Conservation (phyloP, 768 basidiomycete genomes). For the Boletus subcaerulescens region DNA sequence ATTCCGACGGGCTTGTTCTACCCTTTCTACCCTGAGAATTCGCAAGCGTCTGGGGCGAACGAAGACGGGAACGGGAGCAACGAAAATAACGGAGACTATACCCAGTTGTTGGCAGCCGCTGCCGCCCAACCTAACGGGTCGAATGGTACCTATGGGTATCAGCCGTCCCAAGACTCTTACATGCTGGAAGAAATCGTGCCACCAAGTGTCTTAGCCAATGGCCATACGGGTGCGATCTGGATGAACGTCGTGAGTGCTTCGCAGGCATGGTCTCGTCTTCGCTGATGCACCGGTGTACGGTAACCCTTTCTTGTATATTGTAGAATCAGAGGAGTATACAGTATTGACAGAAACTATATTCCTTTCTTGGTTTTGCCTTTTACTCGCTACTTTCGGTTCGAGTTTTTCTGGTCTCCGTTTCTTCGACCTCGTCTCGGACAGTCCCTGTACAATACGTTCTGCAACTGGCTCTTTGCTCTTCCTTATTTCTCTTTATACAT, state of each 20-base stretch:
- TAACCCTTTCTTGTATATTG: not conserved
- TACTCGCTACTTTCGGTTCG: too few species aligned
- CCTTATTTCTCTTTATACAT: too few species aligned
- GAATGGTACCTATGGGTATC: conserved; percentile 51
- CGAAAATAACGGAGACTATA: conserved; percentile 41
- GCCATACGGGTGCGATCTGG: conserved; percentile 39
- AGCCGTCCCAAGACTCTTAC: conserved; percentile 58
- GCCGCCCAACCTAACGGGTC: conserved; percentile 53
- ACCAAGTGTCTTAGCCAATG: conserved; percentile 28
- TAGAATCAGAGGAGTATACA: conserved; percentile 20
- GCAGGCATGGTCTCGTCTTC: conserved; percentile 26
- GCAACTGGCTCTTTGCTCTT: too few species aligned
- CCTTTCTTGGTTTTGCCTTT: too few species aligned
- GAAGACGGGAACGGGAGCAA: conserved; percentile 17
- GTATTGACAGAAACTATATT: too few species aligned
- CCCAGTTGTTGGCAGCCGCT: conserved; percentile 55
- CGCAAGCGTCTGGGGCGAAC: conserved; percentile 17
- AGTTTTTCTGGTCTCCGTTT: too few species aligned
- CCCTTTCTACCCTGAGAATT: conserved; percentile 67
- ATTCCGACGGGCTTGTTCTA: conserved; percentile 71
- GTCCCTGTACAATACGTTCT: too few species aligned
- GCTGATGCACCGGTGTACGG: conserved; percentile 28
- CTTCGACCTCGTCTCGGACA: too few species aligned
- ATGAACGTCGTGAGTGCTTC: conserved; percentile 42
- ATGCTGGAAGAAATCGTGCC: conserved; percentile 67